phyloP scores from a whole-genome alignment of 169 alveolate species.

The Amoebophrya sp. region DNA sequence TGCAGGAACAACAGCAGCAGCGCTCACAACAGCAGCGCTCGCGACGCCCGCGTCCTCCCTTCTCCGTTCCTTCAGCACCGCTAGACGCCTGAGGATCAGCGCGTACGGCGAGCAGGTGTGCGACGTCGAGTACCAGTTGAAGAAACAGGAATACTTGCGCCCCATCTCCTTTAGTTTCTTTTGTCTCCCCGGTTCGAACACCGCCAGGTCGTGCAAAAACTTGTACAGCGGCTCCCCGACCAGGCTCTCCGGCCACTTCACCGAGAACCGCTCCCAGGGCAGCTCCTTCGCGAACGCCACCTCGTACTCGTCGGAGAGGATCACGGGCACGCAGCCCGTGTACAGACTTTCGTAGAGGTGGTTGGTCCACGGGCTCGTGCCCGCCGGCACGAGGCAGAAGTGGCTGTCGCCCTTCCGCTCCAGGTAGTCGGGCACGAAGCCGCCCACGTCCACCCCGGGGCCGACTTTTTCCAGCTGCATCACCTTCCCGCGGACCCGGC shows the following conservation, averaged over 20 bases:
- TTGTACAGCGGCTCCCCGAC: too few relatives aligned
- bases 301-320: background rate
- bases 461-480: background rate
- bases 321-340: constrained; percentile 8
- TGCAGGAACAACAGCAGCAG: too few relatives aligned
- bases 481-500: background rate
- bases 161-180: too few relatives aligned
- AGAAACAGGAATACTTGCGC: too few relatives aligned
- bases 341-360: background rate
- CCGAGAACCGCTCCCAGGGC: background rate
- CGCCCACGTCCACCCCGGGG: constrained; percentile 12
- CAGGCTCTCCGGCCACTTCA: constrained; percentile 2
- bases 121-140: too few relatives aligned
- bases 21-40: too few relatives aligned
- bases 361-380: background rate
- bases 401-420: background rate
- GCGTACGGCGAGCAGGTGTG: too few relatives aligned
- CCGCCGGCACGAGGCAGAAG: background rate
- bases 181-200: too few relatives aligned
- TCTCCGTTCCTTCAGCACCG: too few relatives aligned
- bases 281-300: background rate
- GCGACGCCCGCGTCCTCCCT: too few relatives aligned
- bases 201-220: too few relatives aligned
- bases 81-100: too few relatives aligned
- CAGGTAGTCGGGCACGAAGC: background rate